Evolutionary conservation across 2,329 filamentous ascomycete genomes (phyloP), one percentile per base, ranked within the genome.

Genomic region (Aspergillus sp.): DNA sequence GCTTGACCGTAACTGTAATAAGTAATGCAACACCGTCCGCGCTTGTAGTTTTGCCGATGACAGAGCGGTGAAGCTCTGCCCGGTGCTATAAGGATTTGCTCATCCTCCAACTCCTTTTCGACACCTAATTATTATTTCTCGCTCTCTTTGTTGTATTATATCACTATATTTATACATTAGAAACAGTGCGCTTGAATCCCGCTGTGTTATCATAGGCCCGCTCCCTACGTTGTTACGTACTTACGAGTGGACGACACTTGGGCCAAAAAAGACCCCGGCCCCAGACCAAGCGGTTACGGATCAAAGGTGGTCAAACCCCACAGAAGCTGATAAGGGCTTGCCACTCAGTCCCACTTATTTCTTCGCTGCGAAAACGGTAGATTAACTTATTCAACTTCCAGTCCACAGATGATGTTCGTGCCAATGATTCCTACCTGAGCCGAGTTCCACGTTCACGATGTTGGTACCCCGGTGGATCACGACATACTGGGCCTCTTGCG

Each of bases 401-500:
- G 5, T 5, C 9, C 13, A 4, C 26, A 52, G 48, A 53, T 43
- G 6, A 57, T 48, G 49, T 30, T 36, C 44, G 36, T 47, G 48
- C 48, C 12, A 42, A 56, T 52, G 48, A 48, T 41, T 44, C 44
- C 48, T 34, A 30, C 32, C 11, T 50, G 26, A 49, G 38, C 50
- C 45, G 20, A 34, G 17, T 20, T 42, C 20, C 26, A 15, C 13
- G 17, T 38, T 24, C 39, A 57, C 34, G 41, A 63, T 58, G 59
- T 26, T 55, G 18, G 45, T 36, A 41, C 26, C 51, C 22, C 17
- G 42, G 39, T 64, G 64, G 61, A 48, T 50, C 42, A 52, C 50
- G 22, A 45, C 55, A 59, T 58, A 24, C 47, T 53, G 48, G 56
- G 48, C 55, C 5, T 50, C 55, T 6, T 62, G 51, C 55, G 56